These are phyloP conservation scores for Linnemannia schmuckeri DNA, from an alignment of 192 early-diverging fungal genomes.

Conservation along the genomic window DNA sequence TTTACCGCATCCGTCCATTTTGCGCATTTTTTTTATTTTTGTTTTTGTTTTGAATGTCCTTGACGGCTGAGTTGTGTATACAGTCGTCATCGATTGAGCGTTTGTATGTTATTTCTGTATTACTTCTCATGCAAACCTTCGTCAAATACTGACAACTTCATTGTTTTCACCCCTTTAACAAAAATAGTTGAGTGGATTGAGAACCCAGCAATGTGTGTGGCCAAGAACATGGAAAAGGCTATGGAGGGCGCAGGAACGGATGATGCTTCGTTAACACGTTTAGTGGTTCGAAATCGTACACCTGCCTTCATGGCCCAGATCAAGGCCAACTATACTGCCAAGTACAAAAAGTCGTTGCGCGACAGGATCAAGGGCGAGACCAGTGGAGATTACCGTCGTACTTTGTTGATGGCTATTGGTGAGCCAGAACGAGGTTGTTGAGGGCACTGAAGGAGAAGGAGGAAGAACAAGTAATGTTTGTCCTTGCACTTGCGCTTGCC, in stretches of 20 bases:
- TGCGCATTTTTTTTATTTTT: not conserved
- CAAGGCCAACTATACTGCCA: conserved; percentile 37
- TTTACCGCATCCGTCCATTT: not conserved
- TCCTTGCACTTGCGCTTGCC: too few species aligned
- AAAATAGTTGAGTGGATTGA: conserved; percentile 40
- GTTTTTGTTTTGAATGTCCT: too few species aligned
- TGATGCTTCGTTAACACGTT: conserved; percentile 31
- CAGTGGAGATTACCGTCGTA: conserved; percentile 41
- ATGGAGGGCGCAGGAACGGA: conserved; percentile 51
- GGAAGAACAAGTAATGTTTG: not conserved
- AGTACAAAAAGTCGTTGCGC: conserved; percentile 38
- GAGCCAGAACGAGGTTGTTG: conserved; percentile 28
- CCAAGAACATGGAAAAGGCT: conserved; percentile 52
- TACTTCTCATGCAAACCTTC: not conserved
- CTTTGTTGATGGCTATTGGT: conserved; percentile 28
- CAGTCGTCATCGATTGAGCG: too few species aligned
- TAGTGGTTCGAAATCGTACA: conserved; percentile 48
- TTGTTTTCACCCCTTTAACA: not conserved
- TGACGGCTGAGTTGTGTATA: too few species aligned
- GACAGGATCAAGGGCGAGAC: conserved; percentile 54
- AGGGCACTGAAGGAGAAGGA: not conserved
- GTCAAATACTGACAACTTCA: not conserved
- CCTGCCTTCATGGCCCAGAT: conserved; percentile 45
- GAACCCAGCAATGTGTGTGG: conserved; percentile 41
- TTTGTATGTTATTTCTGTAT: too few species aligned